Evolutionary conservation across 805 yeast species (phyloP).

Genomic region (Sugiyamaella qingdaonensis): DNA sequence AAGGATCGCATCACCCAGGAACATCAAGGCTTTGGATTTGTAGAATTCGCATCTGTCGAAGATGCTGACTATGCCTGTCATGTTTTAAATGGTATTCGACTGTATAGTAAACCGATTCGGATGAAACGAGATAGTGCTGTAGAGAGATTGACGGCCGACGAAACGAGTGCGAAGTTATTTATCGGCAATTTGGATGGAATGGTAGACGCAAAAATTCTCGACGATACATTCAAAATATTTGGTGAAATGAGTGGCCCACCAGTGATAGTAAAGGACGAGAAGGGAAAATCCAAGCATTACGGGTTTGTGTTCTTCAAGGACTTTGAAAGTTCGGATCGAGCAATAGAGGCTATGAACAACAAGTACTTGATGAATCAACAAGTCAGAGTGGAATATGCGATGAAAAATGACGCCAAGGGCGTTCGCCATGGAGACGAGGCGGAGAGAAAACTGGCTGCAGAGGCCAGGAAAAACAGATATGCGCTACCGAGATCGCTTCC

Average conservation of each 20-base stretch:
- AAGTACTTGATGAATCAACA: conserved; percentile 64
- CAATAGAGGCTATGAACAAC: conserved; percentile 64
- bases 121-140: conserved; percentile 46
- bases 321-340: conserved; percentile 67
- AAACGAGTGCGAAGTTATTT: conserved; percentile 65
- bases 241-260: conserved; percentile 58
- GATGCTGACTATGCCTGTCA: conserved; percentile 71
- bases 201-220: conserved; percentile 56
- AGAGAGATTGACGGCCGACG: conserved; percentile 25
- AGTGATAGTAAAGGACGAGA: conserved; percentile 45
- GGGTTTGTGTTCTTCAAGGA: conserved; percentile 64
- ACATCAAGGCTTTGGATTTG: conserved; percentile 88
- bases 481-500: conserved; percentile 3
- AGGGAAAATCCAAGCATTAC: conserved; percentile 52
- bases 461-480: conserved; percentile 44
- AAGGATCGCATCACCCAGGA: conserved; percentile 64
- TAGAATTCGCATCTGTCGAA: conserved; percentile 53
- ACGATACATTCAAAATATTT: conserved; percentile 59
- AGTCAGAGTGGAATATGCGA: conserved; percentile 64
- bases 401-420: conserved; percentile 52
- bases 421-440: conserved; percentile 74
- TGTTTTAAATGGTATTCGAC: conserved; percentile 53
- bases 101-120: conserved; percentile 59
- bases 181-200: conserved; percentile 64
- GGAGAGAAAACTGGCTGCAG: conserved; percentile 66